phyloP scores from a whole-genome alignment of 1,284 basidiomycete genomes.

The Rhodotorula sp. region DNA sequence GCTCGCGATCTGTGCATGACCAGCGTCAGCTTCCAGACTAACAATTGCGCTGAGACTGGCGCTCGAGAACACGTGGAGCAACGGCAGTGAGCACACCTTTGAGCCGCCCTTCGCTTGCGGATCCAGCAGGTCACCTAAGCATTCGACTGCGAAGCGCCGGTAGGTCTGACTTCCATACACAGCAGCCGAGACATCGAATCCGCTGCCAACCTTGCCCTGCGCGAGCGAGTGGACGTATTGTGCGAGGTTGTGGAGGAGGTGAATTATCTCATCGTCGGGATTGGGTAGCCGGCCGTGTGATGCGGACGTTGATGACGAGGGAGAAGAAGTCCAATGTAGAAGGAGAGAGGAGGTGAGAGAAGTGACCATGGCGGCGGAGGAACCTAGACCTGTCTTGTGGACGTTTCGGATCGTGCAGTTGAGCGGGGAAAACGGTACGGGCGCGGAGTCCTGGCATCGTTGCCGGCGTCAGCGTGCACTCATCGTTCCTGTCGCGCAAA shows the following conservation, averaged over 20 bases:
- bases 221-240: slow-evolving; percentile 95
- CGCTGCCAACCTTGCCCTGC: slow-evolving; percentile 96
- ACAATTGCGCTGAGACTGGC: not conserved
- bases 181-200: slow-evolving; percentile 93
- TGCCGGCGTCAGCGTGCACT: slow-evolving; percentile 51
- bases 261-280: slow-evolving; percentile 54
- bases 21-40: accelerated
- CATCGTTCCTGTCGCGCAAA: not conserved
- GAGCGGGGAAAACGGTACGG: slow-evolving; percentile 69
- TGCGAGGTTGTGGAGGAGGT: slow-evolving; percentile 84
- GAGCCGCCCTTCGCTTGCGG: not conserved
- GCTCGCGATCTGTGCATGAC: slow-evolving; percentile 4
- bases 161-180: slow-evolving; percentile 95
- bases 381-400: slow-evolving; percentile 97
- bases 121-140: slow-evolving; percentile 38
- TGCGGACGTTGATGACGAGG: not conserved
- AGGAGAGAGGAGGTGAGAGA: slow-evolving; percentile 85
- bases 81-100: not conserved
- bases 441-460: slow-evolving; percentile 56
- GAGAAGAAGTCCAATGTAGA: slow-evolving; percentile 59
- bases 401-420: slow-evolving; percentile 70
- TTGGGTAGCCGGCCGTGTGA: not conserved
- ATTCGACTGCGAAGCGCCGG: slow-evolving; percentile 74
- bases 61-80: not conserved
- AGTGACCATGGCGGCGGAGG: slow-evolving; percentile 93